Conservation (phyloP, 371 early-diverging fungal genomes). For the Rhizopus arrhizus region DNA sequence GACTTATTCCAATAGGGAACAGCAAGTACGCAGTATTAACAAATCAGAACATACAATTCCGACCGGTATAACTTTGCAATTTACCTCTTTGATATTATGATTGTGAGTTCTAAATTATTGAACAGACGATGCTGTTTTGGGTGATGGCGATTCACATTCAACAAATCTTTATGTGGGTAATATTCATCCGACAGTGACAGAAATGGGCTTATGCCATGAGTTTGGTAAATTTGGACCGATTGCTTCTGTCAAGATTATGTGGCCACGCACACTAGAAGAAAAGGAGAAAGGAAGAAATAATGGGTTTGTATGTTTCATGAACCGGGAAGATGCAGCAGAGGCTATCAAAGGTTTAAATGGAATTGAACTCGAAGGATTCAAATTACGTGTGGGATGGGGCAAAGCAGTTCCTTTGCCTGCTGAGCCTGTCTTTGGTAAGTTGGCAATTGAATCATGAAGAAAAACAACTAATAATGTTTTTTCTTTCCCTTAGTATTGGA, state of each 20-base stretch:
- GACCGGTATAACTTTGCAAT: background rate
- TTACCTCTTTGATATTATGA: background rate
- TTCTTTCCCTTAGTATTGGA: slow-evolving; percentile 34
- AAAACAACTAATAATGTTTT: background rate
- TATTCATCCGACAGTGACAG: slow-evolving; percentile 61
- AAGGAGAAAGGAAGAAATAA: slow-evolving; percentile 76
- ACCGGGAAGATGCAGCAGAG: slow-evolving; percentile 69
- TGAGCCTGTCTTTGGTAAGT: slow-evolving; percentile 76
- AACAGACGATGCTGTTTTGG: slow-evolving; percentile 54
- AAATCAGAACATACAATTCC: background rate
- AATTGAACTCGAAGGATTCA: slow-evolving; percentile 61
- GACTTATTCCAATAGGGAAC: slow-evolving; percentile 30
- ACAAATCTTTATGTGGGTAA: slow-evolving; percentile 92
- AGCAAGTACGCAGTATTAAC: slow-evolving; percentile 33
- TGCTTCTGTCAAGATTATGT: slow-evolving; percentile 94
- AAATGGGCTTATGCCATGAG: slow-evolving; percentile 59
- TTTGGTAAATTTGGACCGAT: slow-evolving; percentile 89
- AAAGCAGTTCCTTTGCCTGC: slow-evolving; percentile 82
- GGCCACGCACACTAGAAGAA: slow-evolving; percentile 90
- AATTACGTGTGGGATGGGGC: slow-evolving; percentile 86
- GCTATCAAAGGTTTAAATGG: slow-evolving; percentile 81
- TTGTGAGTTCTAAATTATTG: background rate
- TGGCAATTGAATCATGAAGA: background rate
- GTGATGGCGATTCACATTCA: slow-evolving; percentile 77
- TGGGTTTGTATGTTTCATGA: slow-evolving; percentile 94